Conservation (phyloP, 2,329 filamentous ascomycete genomes). For the Diaporthe sp. region DNA sequence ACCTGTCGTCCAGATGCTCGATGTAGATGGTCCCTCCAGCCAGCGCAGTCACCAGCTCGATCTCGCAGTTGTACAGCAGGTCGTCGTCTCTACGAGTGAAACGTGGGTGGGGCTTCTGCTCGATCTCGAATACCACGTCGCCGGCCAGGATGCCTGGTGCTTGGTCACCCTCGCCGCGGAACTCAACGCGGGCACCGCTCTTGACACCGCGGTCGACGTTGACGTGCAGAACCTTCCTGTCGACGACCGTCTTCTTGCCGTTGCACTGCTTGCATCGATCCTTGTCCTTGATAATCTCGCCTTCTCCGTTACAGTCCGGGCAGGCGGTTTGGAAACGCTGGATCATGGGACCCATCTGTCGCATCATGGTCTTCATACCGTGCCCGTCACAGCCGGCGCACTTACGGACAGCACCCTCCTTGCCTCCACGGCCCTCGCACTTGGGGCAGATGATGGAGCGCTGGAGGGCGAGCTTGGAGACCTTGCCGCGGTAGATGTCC, state of each 20-base stretch:
- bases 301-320: slow-evolving; percentile 97
- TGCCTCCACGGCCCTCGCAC: slow-evolving; percentile 94
- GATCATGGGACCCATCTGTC: slow-evolving; percentile 99
- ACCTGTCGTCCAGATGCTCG: slow-evolving; percentile 97
- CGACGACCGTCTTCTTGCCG: slow-evolving; percentile 98
- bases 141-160: slow-evolving; percentile 92
- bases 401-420: slow-evolving; percentile 96
- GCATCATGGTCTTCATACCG: slow-evolving; percentile 99
- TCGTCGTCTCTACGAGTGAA: slow-evolving; percentile 98
- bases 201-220: slow-evolving; percentile 96
- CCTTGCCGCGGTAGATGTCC: slow-evolving; percentile 97
- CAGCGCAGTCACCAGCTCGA: slow-evolving; percentile 94
- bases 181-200: slow-evolving; percentile 96
- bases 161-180: slow-evolving; percentile 96
- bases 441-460: slow-evolving; percentile 97
- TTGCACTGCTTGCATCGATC: slow-evolving; percentile 97
- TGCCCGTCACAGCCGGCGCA: slow-evolving; percentile 92
- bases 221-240: slow-evolving; percentile 98
- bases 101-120: slow-evolving; percentile 96
- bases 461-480: slow-evolving; percentile 96
- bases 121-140: slow-evolving; percentile 98
- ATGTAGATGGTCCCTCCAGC: slow-evolving; percentile 92
- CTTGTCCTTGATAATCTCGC: slow-evolving; percentile 96
- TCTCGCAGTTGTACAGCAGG: slow-evolving; percentile 93
- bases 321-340: slow-evolving; percentile 99